A percentile compares a stretch with the other conserved stretches of the same genome.
Evolutionary conservation across 306 rosid genomes (phyloP).

Genomic region (Vigna mungo): DNA sequence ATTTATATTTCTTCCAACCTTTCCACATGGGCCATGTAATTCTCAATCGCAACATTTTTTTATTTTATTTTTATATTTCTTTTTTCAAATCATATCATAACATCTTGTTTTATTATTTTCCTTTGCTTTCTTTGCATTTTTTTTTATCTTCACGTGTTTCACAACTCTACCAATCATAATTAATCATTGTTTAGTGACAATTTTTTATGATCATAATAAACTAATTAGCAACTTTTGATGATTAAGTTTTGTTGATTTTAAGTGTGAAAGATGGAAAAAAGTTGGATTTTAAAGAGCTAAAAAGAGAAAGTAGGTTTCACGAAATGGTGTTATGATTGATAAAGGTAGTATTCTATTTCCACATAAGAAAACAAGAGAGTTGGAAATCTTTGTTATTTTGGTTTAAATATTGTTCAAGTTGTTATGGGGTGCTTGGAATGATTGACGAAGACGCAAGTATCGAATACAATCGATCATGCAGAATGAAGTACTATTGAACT

Average conservation of each 20-base stretch:
- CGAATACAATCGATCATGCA: not conserved
- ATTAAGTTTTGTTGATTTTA: too few species aligned
- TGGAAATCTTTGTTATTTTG: not conserved
- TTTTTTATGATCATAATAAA: too few species aligned
- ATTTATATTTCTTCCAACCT: slow-evolving; percentile 4
- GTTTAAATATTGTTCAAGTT: not conserved
- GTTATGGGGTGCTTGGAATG: not conserved
- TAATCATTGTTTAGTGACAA: too few species aligned
- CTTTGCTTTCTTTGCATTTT: not conserved
- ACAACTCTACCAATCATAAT: not conserved
- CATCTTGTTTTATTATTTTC: not conserved
- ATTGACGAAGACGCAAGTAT: slow-evolving; percentile 9
- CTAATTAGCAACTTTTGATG: too few species aligned
- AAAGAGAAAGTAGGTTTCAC: not conserved
- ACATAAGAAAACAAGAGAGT: not conserved
- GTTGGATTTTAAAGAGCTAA: not conserved
- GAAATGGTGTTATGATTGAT: not conserved
- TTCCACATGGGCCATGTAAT: slow-evolving; percentile 17
- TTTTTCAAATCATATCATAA: not conserved
- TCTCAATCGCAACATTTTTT: not conserved
- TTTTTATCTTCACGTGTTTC: not conserved
- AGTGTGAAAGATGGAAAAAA: too few species aligned
- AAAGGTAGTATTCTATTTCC: not conserved
- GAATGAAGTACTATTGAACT: not conserved
- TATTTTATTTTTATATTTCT: not conserved